These are phyloP conservation scores for Botrytis squamosa DNA, from an alignment of 2,329 filamentous ascomycete genomes.

Conservation along the genomic window DNA sequence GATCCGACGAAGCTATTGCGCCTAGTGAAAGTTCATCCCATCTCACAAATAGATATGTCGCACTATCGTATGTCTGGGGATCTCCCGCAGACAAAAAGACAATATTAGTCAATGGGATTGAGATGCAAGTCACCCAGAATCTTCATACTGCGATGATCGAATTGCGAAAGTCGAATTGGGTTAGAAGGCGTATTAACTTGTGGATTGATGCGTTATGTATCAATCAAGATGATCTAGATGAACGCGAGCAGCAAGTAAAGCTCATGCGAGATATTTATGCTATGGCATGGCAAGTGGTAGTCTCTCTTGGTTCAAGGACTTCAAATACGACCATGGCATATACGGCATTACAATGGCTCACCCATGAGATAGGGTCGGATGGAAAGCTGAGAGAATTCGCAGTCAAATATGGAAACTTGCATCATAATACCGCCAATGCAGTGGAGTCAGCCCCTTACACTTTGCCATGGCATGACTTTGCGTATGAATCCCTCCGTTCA, in stretches of 20 bases:
- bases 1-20: too few species aligned
- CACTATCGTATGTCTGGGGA: slow-evolving; percentile 19
- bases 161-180: slow-evolving; percentile 9
- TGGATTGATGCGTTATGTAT: slow-evolving; percentile 25
- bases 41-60: slow-evolving; percentile 16
- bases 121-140: slow-evolving; percentile 13
- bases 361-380: slow-evolving; percentile 1
- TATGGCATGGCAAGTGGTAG: slow-evolving; percentile 16
- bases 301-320: slow-evolving; percentile 1
- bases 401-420: slow-evolving; percentile 7
- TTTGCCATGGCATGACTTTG: slow-evolving; percentile 10
- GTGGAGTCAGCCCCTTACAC: slow-evolving; percentile 8
- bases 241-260: slow-evolving; percentile 22
- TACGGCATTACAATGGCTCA: slow-evolving; percentile 10
- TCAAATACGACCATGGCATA: background rate
- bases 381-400: slow-evolving; percentile 16
- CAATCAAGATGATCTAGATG: slow-evolving; percentile 23
- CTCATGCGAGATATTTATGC: slow-evolving; percentile 23
- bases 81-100: background rate
- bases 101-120: slow-evolving; percentile 12
- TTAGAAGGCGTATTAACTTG: slow-evolving; percentile 8
- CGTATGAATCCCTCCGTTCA: background rate
- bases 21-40: background rate
- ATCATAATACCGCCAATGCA: background rate
- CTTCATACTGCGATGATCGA: background rate